phyloP scores from a whole-genome alignment of 495 filamentous ascomycete species.

The Cairneyella variabilis region DNA sequence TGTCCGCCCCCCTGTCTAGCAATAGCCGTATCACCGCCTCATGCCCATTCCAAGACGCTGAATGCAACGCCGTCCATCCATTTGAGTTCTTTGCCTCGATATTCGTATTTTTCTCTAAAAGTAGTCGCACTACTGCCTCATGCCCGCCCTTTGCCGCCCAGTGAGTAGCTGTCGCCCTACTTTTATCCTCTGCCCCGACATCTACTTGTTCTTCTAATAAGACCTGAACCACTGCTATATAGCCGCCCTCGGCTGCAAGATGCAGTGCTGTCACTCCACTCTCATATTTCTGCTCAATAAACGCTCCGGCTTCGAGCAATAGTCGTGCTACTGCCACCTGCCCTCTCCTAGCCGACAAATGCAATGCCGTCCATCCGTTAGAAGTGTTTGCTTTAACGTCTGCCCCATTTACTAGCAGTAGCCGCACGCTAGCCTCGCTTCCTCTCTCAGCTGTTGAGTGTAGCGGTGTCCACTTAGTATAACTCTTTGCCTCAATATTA shows the following conservation, averaged over 20 bases:
- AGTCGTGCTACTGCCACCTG: background rate
- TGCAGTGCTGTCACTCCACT: background rate
- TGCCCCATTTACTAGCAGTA: too few relatives aligned
- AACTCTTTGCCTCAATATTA: slow-evolving; percentile 1
- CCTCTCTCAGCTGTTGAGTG: too few relatives aligned
- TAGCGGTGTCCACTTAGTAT: too few relatives aligned
- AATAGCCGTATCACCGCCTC: too few relatives aligned
- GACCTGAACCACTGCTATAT: slow-evolving; percentile 10
- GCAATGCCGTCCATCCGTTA: too few relatives aligned
- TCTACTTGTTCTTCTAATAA: slow-evolving; percentile 16
- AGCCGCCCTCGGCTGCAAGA: background rate
- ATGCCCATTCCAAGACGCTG: too few relatives aligned
- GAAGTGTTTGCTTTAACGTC: too few relatives aligned
- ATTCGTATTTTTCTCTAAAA: slow-evolving; percentile 12
- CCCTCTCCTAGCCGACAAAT: background rate
- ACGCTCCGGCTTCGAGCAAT: background rate
- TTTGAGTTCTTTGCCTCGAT: slow-evolving; percentile 4
- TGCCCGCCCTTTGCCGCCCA: background rate
- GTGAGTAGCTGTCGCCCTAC: background rate
- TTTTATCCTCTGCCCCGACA: background rate
- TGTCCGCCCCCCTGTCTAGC: too few relatives aligned
- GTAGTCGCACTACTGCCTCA: slow-evolving; percentile 12
- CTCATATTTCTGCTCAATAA: background rate
- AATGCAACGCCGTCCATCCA: too few relatives aligned
- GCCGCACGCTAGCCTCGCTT: too few relatives aligned